Percentiles rank a stretch among this genome's conserved stretches.
These are phyloP conservation scores for Termitomyces sp. DNA, from an alignment of 768 basidiomycete genomes.

Conservation along the genomic window DNA sequence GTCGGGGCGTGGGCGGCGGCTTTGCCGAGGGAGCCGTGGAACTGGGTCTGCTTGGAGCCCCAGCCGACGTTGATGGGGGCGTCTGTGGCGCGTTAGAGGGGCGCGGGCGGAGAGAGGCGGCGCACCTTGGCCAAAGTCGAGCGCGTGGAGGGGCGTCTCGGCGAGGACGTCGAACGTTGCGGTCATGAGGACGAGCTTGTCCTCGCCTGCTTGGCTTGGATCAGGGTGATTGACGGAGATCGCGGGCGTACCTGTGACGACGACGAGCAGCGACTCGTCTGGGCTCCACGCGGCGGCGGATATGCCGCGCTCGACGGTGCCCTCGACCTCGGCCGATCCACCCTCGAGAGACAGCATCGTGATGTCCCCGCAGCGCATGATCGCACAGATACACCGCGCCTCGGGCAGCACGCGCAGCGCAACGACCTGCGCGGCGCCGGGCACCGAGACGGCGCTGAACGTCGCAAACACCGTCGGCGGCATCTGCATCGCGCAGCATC, in stretches of 20 bases:
- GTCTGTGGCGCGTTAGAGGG: constrained; percentile 38
- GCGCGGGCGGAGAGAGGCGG: not conserved
- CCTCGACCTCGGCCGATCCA: constrained; percentile 64
- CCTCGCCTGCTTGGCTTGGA: constrained; percentile 41
- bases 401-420: constrained; percentile 71
- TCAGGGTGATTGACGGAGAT: not conserved
- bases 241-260: constrained; percentile 62
- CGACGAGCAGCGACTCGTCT: constrained; percentile 80
- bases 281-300: constrained; percentile 85
- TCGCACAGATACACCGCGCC: constrained; percentile 53
- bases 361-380: constrained; percentile 82
- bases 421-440: constrained; percentile 41
- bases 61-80: constrained; percentile 94
- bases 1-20: constrained; percentile 57
- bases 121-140: constrained; percentile 83
- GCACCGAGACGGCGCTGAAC: constrained; percentile 28
- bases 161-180: constrained; percentile 83
- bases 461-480: constrained; percentile 25
- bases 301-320: constrained; percentile 82
- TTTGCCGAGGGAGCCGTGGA: constrained; percentile 94
- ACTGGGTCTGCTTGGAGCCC: constrained; percentile 96
- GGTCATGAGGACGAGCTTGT: constrained; percentile 85
- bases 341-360: constrained; percentile 55
- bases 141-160: constrained; percentile 65
- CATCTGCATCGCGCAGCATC: constrained; percentile 8